A percentile compares a stretch with the other conserved stretches of the same genome.
Evolutionary conservation across 768 basidiomycete species (phyloP).

Genomic region (Coprinopsis marcescibilis): DNA sequence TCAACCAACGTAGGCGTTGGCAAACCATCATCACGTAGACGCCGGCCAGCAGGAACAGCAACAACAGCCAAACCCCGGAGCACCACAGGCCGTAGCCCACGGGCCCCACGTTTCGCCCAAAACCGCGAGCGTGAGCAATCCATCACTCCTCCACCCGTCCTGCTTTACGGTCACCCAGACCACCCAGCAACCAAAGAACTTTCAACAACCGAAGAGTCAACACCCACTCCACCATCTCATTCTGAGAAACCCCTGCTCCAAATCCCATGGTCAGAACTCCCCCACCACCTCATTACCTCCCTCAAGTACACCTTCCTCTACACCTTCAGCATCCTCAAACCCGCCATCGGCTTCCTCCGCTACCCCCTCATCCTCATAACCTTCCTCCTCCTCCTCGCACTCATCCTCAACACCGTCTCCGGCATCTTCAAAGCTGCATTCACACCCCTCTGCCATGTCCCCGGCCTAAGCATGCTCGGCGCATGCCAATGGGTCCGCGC

Average conservation of each 20-base stretch:
- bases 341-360: slow-evolving; percentile 45
- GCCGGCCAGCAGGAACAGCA: too few relatives aligned
- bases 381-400: slow-evolving; percentile 44
- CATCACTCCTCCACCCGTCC: too few relatives aligned
- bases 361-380: slow-evolving; percentile 51
- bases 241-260: not conserved
- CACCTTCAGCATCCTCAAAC: slow-evolving; percentile 40
- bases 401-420: slow-evolving; percentile 36
- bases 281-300: not conserved
- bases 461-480: slow-evolving; percentile 44
- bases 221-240: too few relatives aligned
- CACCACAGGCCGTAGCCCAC: too few relatives aligned
- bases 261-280: not conserved
- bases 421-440: slow-evolving; percentile 40
- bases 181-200: too few relatives aligned
- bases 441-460: slow-evolving; percentile 56
- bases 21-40: too few relatives aligned
- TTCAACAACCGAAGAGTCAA: too few relatives aligned
- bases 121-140: too few relatives aligned
- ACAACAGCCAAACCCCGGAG: too few relatives aligned
- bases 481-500: slow-evolving; percentile 32
- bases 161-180: too few relatives aligned
- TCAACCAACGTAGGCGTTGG: too few relatives aligned
- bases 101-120: too few relatives aligned
- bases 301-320: slow-evolving; percentile 23